Conservation (phyloP, 192 early-diverging fungal genomes). For the Coemansia sp. region DNA sequence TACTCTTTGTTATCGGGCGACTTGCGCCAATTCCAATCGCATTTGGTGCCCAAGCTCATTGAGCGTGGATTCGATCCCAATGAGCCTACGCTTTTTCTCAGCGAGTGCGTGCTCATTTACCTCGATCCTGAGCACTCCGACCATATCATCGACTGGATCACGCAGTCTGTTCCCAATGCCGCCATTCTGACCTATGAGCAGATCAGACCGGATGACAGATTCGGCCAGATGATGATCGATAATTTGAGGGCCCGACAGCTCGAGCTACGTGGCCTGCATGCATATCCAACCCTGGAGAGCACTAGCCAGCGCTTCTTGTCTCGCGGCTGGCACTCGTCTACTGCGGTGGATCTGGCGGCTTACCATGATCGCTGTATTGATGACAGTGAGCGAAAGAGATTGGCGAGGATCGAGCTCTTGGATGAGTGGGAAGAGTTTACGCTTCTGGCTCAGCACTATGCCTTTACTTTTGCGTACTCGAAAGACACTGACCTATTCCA, state of each 20-base stretch:
- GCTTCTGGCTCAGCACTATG: constrained; percentile 82
- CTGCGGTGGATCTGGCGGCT: constrained; percentile 57
- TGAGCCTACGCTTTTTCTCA: constrained; percentile 81
- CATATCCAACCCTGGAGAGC: constrained; percentile 69
- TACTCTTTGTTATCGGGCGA: constrained; percentile 82
- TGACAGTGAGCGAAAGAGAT: constrained; percentile 45
- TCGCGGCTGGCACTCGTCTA: constrained; percentile 60
- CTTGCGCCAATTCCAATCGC: constrained; percentile 62
- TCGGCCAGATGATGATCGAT: constrained; percentile 88
- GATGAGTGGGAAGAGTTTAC: constrained; percentile 93
- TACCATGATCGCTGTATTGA: constrained; percentile 27
- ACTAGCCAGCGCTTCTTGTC: constrained; percentile 67
- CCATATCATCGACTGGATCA: constrained; percentile 71
- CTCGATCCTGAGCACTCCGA: constrained; percentile 65
- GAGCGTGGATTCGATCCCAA: constrained; percentile 47
- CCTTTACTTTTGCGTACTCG: constrained; percentile 69
- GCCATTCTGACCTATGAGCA: constrained; percentile 86
- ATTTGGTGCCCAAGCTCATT: constrained; percentile 61
- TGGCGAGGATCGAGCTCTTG: constrained; percentile 76
- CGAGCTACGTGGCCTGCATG: constrained; percentile 72
- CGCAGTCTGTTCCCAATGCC: constrained; percentile 44
- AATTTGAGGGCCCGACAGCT: constrained; percentile 79
- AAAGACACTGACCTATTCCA: constrained; percentile 30
- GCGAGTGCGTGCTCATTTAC: constrained; percentile 95
- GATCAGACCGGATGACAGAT: constrained; percentile 84